Evolutionary conservation across 805 yeast species (phyloP), one percentile per base, ranked within the genome.

Genomic region (Lipomyces anomalus): DNA sequence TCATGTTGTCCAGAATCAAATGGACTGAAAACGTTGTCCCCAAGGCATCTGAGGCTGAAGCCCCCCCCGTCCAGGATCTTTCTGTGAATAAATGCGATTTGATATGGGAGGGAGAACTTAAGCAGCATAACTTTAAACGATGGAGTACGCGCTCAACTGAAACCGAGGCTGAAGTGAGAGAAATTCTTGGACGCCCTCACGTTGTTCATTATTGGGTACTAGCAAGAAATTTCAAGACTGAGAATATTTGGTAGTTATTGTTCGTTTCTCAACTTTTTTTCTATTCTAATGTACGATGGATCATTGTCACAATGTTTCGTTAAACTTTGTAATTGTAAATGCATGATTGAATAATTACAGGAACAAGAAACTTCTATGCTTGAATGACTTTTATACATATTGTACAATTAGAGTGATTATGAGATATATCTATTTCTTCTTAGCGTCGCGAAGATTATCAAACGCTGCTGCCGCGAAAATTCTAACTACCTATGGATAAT

Each of bases 1-100:
- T 88, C 40, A 56, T 88, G 57, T 59, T 70, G 40, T 67, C 68
- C 30, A 68, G 95, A 45, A 82, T 86, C 43, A 69, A 75, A 30
- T 89, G 96, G 97, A 69, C 71, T 4, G 78, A 75, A 1, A 59
- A 57, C 16, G 52, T n/a, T n/a, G 29, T n/a, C 4, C 4, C 11
- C 21, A 35, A 24, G 6, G 21, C 6, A 17, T 6, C 42, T 17
- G 34, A 24, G 11, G 6, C 6, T 13, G 7, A 9, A 5, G 43
- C 20, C 7, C 40, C 18, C 5, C 21, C 42, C n/a, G 9, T 9
- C 35, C 17, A 32, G 13, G 34, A 26, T 17, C 35, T 35, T 21
- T 34, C 40, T 4, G 29, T 42, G 18, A 55, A 55, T 34, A 44
- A 36, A 35, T 57, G 61, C 29, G 45, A 42, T 11, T 30, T 57